Evolutionary conservation across 257 asterid genomes (phyloP).

Genomic region (Misopates orontium): DNA sequence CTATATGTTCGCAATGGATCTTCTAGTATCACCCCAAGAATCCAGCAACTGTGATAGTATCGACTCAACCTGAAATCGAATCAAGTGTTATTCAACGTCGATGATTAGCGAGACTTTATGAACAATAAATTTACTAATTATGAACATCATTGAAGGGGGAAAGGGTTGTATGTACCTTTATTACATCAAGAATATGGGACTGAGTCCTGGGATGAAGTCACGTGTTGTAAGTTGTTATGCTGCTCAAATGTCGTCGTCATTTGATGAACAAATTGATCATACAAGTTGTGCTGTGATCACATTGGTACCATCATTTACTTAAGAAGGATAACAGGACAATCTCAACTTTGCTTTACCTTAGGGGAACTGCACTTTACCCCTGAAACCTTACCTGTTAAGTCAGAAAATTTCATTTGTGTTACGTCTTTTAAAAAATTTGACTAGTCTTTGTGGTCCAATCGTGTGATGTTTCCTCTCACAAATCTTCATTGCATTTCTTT

Average conservation of each 20-base stretch:
- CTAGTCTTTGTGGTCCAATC: too few species aligned
- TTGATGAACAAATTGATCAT: not conserved
- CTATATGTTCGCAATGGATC: conserved; percentile 2
- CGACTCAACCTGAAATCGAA: not conserved
- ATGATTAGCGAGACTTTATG: too few species aligned
- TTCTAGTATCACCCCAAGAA: conserved; percentile 1
- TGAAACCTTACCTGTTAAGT: not conserved
- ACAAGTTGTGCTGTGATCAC: not conserved
- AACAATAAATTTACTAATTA: too few species aligned
- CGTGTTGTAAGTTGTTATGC: not conserved
- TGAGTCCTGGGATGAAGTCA: not conserved
- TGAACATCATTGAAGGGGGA: too few species aligned
- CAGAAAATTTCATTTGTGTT: too few species aligned
- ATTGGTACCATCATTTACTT: conserved; percentile 2
- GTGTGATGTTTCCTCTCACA: too few species aligned
- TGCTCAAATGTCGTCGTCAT: conserved; percentile 3
- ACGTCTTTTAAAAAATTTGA: too few species aligned
- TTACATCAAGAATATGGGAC: not conserved
- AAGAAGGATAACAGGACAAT: not conserved
- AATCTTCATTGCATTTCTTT: too few species aligned
- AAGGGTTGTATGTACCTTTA: not conserved
- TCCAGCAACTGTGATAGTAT: conserved; percentile 13
- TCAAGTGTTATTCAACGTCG: too few species aligned
- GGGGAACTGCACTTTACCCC: conserved; percentile 8
- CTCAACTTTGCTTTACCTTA: not conserved